phyloP scores from a whole-genome alignment of 2,329 filamentous ascomycete species.

The Plenodomus biglobosus region DNA sequence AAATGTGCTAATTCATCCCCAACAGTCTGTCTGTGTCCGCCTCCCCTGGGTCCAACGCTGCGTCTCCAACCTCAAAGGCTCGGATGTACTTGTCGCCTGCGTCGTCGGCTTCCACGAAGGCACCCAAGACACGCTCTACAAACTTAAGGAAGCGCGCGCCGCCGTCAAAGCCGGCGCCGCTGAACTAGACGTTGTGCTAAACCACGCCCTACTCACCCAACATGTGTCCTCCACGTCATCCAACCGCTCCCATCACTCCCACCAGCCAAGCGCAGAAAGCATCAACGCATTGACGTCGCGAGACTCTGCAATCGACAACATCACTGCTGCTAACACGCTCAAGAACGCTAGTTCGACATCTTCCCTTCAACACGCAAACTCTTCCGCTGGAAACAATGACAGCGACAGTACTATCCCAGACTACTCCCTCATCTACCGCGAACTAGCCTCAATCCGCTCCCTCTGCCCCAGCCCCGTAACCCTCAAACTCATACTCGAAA shows the following conservation, averaged over 20 bases:
- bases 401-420: conserved; percentile 36
- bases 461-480: conserved; percentile 49
- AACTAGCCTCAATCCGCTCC: conserved; percentile 55
- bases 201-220: conserved; percentile 51
- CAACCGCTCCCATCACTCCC: background rate
- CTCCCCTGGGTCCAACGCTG: conserved; percentile 55
- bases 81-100: conserved; percentile 56
- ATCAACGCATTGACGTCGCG: conserved; percentile 10
- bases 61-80: conserved; percentile 51
- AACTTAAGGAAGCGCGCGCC: conserved; percentile 54
- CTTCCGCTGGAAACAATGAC: background rate
- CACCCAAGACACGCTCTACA: conserved; percentile 54
- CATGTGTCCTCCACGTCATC: conserved; percentile 20
- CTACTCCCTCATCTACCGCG: conserved; percentile 55
- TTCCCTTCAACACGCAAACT: background rate
- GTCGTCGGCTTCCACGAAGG: conserved; percentile 64
- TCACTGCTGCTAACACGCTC: conserved; percentile 38
- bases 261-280: background rate
- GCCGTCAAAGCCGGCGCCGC: conserved; percentile 55
- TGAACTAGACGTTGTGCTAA: conserved; percentile 63
- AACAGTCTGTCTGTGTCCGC: conserved; percentile 59
- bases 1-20: too few relatives aligned
- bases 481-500: conserved; percentile 62
- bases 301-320: conserved; percentile 37
- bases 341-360: conserved; percentile 18